These are phyloP conservation scores for Penicillium crystallinum DNA, from an alignment of 495 filamentous ascomycete genomes.

Conservation along the genomic window DNA sequence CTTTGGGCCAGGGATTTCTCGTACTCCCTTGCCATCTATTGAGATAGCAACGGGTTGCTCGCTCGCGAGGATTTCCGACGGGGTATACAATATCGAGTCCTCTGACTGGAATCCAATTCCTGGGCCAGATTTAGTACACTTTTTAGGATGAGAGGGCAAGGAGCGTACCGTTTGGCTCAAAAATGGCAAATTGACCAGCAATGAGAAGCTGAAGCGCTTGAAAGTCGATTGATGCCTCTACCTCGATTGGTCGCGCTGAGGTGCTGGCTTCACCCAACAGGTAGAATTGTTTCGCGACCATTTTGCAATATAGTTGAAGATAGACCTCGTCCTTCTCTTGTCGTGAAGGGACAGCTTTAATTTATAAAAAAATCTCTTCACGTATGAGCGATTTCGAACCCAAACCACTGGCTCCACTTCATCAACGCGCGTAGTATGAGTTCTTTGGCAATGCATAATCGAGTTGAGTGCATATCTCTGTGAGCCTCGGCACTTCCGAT, in stretches of 20 bases:
- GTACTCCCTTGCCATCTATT: constrained; percentile 41
- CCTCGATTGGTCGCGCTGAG: constrained; percentile 33
- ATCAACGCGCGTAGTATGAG: neutral
- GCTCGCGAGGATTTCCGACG: constrained; percentile 25
- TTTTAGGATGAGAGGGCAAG: neutral
- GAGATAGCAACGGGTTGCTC: constrained; percentile 34
- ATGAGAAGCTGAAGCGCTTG: constrained; percentile 35
- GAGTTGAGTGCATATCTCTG: neutral
- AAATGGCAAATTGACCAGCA: constrained; percentile 42
- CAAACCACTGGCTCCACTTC: constrained; percentile 1
- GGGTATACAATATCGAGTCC: constrained; percentile 19
- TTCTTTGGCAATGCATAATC: neutral
- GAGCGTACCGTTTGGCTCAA: constrained; percentile 22
- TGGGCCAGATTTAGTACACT: constrained; percentile 7
- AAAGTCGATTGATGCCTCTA: constrained; percentile 27
- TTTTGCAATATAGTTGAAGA: constrained; percentile 3
- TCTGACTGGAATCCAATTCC: constrained; percentile 37
- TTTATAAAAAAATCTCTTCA: constrained; percentile 8
- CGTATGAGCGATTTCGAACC: neutral
- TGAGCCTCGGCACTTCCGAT: constrained; percentile 15
- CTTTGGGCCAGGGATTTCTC: constrained; percentile 39
- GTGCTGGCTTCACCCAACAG: constrained; percentile 38
- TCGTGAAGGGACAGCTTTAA: neutral
- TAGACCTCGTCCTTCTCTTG: neutral
- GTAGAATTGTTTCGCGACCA: constrained; percentile 38